A percentile compares a stretch with the other conserved stretches of the same genome.
These are phyloP conservation scores for Hericium coralloides DNA, from an alignment of 768 basidiomycete species.

Conservation along the genomic window DNA sequence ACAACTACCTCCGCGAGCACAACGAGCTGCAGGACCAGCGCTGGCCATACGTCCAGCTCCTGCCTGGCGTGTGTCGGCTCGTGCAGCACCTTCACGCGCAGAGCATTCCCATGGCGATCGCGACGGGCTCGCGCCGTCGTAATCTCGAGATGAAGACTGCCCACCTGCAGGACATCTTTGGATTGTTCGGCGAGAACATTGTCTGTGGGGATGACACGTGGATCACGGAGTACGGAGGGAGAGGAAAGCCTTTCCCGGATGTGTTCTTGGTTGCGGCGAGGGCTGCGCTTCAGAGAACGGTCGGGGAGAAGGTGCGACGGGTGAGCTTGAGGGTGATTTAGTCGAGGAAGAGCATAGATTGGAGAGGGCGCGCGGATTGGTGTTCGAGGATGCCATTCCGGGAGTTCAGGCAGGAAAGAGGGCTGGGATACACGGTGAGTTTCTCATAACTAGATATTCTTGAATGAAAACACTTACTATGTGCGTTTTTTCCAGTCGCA, in stretches of 20 bases:
- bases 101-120: slow-evolving; percentile 69
- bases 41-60: slow-evolving; percentile 62
- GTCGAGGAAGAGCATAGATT: slow-evolving; percentile 26
- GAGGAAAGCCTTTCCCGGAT: slow-evolving; percentile 77
- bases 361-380: slow-evolving; percentile 56
- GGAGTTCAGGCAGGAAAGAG: slow-evolving; percentile 76
- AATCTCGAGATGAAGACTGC: slow-evolving; percentile 62
- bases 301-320: slow-evolving; percentile 35
- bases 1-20: slow-evolving; percentile 50
- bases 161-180: slow-evolving; percentile 50
- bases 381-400: slow-evolving; percentile 76
- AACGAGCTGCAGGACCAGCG: slow-evolving; percentile 47
- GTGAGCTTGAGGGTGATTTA: slow-evolving; percentile 25
- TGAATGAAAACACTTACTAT: neutral
- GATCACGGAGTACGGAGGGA: slow-evolving; percentile 23
- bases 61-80: slow-evolving; percentile 68
- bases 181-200: slow-evolving; percentile 51
- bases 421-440: slow-evolving; percentile 78
- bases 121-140: slow-evolving; percentile 62
- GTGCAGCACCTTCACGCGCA: slow-evolving; percentile 62
- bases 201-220: slow-evolving; percentile 67
- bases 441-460: neutral
- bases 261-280: slow-evolving; percentile 71
- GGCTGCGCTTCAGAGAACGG: slow-evolving; percentile 36
- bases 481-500: slow-evolving; percentile 39